phyloP scores from a whole-genome alignment of 208 protist genomes.

The Leptomonas seymouri region DNA sequence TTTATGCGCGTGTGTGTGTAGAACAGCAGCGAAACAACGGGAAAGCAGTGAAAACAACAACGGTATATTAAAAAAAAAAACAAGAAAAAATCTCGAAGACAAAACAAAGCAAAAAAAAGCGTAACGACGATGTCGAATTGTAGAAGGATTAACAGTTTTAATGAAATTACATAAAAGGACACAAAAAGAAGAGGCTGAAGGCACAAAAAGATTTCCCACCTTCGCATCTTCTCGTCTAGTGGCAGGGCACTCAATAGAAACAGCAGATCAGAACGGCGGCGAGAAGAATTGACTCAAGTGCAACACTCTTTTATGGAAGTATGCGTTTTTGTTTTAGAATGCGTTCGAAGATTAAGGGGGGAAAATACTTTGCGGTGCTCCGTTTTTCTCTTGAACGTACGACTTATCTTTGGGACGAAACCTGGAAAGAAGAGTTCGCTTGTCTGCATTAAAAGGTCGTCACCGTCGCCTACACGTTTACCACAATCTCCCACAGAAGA shows the following conservation, averaged over 20 bases:
- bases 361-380: too few species aligned
- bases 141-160: conserved; percentile 2
- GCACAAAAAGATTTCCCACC: neutral
- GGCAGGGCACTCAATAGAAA: conserved; percentile 2
- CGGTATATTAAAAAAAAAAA: conserved; percentile 17
- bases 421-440: too few species aligned
- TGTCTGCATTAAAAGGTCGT: too few species aligned
- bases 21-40: neutral
- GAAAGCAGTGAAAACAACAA: neutral
- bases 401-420: too few species aligned
- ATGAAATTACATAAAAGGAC: too few species aligned
- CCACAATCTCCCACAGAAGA: neutral
- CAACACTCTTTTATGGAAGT: too few species aligned
- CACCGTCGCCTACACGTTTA: too few species aligned
- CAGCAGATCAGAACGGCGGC: neutral
- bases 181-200: neutral
- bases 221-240: neutral
- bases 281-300: neutral
- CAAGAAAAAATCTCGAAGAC: neutral
- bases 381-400: too few species aligned
- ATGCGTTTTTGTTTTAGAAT: too few species aligned
- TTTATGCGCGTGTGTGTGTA: neutral
- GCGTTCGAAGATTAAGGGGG: too few species aligned
- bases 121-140: neutral
- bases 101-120: conserved; percentile 21